Percentiles rank a stretch among this genome's conserved stretches.
Conservation (phyloP, 441 rosid genomes). For the Biscutella auriculata region DNA sequence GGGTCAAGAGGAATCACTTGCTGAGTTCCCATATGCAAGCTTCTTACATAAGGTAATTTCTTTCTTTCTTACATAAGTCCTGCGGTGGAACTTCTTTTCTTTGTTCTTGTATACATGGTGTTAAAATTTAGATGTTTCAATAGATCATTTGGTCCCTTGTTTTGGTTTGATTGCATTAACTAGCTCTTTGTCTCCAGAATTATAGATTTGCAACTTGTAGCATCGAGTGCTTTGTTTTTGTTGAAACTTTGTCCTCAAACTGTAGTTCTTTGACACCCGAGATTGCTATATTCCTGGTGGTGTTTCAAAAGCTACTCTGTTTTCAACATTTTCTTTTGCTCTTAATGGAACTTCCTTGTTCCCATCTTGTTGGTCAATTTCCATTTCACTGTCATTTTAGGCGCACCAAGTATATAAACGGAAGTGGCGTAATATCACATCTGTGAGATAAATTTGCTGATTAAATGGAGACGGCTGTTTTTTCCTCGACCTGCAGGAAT, state of each 20-base stretch:
- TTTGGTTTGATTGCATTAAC: neutral
- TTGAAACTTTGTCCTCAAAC: neutral
- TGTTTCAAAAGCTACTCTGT: neutral
- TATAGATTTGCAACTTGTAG: neutral
- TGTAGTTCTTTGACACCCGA: neutral
- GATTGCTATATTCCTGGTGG: neutral
- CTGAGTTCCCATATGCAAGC: constrained; percentile 87
- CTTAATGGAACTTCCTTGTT: neutral
- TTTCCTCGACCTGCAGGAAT: too few species aligned
- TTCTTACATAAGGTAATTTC: constrained; percentile 62
- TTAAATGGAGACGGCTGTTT: too few species aligned
- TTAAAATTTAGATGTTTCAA: too few species aligned
- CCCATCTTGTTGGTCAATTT: neutral
- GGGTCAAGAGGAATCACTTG: constrained; percentile 68
- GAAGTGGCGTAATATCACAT: neutral
- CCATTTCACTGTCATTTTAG: neutral
- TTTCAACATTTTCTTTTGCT: neutral
- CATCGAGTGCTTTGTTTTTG: neutral
- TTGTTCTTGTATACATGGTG: neutral
- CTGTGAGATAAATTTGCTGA: too few species aligned
- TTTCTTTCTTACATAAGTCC: neutral
- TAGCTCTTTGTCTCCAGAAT: neutral
- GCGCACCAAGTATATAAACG: neutral
- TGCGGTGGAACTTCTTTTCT: neutral
- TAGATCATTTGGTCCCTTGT: neutral